Base-by-base conservation (phyloP, 2,329 filamentous ascomycete genomes). In the Tolypocladium paradoxum region DNA sequence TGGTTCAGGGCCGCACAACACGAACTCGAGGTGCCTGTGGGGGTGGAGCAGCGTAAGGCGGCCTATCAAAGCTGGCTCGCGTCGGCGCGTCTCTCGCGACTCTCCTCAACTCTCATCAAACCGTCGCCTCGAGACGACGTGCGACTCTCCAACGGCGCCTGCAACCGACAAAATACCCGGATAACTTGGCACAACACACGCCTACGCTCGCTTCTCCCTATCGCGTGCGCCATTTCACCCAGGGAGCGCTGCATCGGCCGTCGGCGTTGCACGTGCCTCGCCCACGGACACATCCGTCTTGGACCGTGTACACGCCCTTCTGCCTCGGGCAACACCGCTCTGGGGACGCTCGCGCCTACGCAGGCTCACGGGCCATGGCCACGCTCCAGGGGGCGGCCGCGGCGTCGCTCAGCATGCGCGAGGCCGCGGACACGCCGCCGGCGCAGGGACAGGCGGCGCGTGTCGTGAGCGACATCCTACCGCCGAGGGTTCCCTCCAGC, bases 381-480 rank as follows among this genome's bases (percentile, higher is more conserved):
- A 20, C 43, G 27, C 27, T 31, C 27, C 43, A 31, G 2, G 43
- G 43, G 2, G 27, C 27, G 27, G 18, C 27, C 2, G 43, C 20
- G 27, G 18, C 43, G 4, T 6, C 27, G 27, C 43, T 27, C 3
- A 31, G 2, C 16, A 14, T 22, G n/a, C n/a, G n/a, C 4, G 22
- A n/a, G 24, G 43, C 43, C 18, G n/a, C 27, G 9, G n/a, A 46
- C 27, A 47, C 43, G 18, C 27, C 43, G 18, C 18, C 43, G 4
- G 18, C 27, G 2, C 27, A 31, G 4, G 27, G 43, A 20, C 27
- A 20, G 43, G 29, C 9, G 7, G 16, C 55, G 1, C 56, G 56
- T 3, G 57, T 66, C 20, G 57, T 60, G 7, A 68, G 61, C 53
- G 60, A 67, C n/a, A 55, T 60, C 7, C 4, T 56, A 0, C 35